phyloP scores from a whole-genome alignment of 208 protist genomes.

The Leishmania braziliensis region DNA sequence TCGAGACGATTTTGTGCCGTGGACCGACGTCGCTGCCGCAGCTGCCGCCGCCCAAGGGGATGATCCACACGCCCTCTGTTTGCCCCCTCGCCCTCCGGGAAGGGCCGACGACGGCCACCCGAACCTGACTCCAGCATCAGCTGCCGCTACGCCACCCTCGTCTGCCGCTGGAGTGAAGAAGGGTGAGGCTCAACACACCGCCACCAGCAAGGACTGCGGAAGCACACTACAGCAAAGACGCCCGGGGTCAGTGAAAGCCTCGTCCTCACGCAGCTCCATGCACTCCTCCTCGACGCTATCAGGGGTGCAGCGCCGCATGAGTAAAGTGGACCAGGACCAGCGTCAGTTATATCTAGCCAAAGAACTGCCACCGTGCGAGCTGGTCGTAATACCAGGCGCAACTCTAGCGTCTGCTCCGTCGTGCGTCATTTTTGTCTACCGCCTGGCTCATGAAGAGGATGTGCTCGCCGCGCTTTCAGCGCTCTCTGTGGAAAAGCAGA shows the following conservation, averaged over 20 bases:
- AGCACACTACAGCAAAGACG: background rate
- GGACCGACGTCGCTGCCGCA: conserved; percentile 9
- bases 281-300: background rate
- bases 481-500: background rate
- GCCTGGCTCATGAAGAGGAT: conserved; percentile 36
- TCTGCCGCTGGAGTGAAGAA: background rate
- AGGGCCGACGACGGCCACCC: background rate
- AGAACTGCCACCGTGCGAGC: conserved; percentile 35
- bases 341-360: conserved; percentile 22
- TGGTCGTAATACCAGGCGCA: conserved; percentile 13
- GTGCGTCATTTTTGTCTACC: conserved; percentile 50
- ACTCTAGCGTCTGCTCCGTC: background rate
- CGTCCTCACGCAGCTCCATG: background rate
- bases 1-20: conserved; percentile 22
- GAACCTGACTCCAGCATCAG: background rate
- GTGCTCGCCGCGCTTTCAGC: conserved; percentile 26
- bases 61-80: background rate
- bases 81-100: background rate
- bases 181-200: background rate
- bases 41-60: background rate
- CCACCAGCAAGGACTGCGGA: background rate
- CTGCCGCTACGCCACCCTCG: background rate
- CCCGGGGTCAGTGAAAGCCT: background rate
- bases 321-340: conserved; percentile 5
- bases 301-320: background rate